These are phyloP conservation scores for Heimioporus sp. DNA, from an alignment of 768 basidiomycete species.

Conservation along the genomic window DNA sequence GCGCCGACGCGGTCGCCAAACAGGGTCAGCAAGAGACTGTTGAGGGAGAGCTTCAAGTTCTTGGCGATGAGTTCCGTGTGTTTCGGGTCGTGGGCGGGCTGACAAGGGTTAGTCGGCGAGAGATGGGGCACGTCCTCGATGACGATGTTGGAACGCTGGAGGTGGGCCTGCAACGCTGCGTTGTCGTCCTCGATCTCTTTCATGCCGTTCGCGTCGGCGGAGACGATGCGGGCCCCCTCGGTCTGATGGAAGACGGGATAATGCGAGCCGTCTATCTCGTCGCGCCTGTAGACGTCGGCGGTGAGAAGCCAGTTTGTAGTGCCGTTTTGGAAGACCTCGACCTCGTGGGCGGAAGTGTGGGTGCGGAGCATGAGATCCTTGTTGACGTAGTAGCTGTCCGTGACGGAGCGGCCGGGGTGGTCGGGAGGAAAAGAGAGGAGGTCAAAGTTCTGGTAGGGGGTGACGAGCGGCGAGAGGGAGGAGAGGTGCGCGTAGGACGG, in stretches of 20 bases:
- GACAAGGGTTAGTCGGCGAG: conserved; percentile 75
- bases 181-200: conserved; percentile 73
- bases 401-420: conserved; percentile 87
- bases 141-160: conserved; percentile 72
- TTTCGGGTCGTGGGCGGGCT: conserved; percentile 70
- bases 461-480: conserved; percentile 85
- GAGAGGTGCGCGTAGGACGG: conserved; percentile 68
- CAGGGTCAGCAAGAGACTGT: conserved; percentile 76
- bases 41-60: conserved; percentile 89
- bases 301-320: conserved; percentile 85
- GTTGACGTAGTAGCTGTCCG: conserved; percentile 97
- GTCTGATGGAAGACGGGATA: conserved; percentile 99
- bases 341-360: conserved; percentile 98
- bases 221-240: conserved; percentile 87
- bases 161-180: conserved; percentile 50
- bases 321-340: conserved; percentile 80
- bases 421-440: conserved; percentile 91
- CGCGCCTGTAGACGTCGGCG: conserved; percentile 95
- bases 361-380: conserved; percentile 89
- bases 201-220: conserved; percentile 53
- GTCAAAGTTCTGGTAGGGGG: conserved; percentile 92
- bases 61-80: conserved; percentile 72
- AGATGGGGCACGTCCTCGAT: conserved; percentile 85
- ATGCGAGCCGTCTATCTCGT: conserved; percentile 96
- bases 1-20: conserved; percentile 64